Evolutionary conservation across 345 rosid genomes (phyloP), one percentile per base, ranked within the genome.

Genomic region (Bruguiera parviflora): DNA sequence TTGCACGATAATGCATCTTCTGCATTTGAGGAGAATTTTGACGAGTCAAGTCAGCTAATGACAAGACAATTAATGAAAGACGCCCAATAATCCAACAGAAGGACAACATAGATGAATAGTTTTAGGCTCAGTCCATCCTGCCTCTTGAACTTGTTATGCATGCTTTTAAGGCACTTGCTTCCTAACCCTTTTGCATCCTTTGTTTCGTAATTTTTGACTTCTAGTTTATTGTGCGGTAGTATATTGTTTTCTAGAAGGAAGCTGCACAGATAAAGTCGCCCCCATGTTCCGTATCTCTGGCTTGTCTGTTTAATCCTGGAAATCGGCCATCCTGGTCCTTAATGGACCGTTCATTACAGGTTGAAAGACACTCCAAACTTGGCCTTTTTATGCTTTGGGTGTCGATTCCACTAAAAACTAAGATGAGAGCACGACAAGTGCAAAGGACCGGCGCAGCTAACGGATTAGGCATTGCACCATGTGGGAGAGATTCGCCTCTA

Each of bases 61-160:
- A 74, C 22, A 49, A 67, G 21, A 53, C 29, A 55, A 55, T 55
- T 27, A 55, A 79, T 47, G 22, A 75, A 65, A 64, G 67, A 66
- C 66, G 51, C 49, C 25, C 0, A n/a, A 19, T 27, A 29, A 52
- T 59, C 64, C 43, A 58, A 66, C 58, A 24, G 52, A 35, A 64
- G 16, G 43, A 37, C 39, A 43, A 43, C 20, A 60, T 70, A 16
- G 15, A 31, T 25, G 58, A 24, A 58, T 53, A 58, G 8, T 67
- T 74, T 72, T 19, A 29, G 60, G 35, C 70, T 20, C 10, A 5
- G 2, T 73, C 66, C 61, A 47, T 52, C 75, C 79, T 71, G 55
- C 56, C 72, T 79, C n/a, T 47, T 68, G 63, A 77, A 77, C 78
- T 66, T 61, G 79, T 75, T 79, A 74, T 69, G 75, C 81, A 72